Base-by-base conservation (phyloP, 1,284 basidiomycete species). In the Amylostereum areolatum region DNA sequence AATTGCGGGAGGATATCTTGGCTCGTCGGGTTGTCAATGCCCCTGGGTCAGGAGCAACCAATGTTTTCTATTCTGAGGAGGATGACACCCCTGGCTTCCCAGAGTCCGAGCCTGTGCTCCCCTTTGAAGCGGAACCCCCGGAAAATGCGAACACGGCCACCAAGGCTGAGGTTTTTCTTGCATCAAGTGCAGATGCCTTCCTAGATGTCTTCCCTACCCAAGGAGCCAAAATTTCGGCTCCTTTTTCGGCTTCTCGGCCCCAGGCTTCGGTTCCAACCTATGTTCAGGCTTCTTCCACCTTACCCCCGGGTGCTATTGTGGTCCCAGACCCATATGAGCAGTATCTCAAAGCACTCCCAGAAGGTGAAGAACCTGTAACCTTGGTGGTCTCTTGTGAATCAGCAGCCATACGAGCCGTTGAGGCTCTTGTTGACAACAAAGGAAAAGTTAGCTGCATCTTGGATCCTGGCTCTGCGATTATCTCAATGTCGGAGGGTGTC, bases 381-480 rank as follows among this genome's bases (percentile, higher is more conserved):
- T 6, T 40, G 8, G 39, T 6, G 6, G 18, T 40, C n/a, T 7
- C 8, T 7, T 12, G 6, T 5, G 18, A 40, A 25, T 40, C 39
- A 6, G 5, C 7, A 7, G 43, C 52, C 1, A 47, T 57, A n/a
- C 52, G 51, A 12, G 37, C 52, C 12, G 48, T 59, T 30, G 27
- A 50, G 49, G n/a, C 46, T 6, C 11, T 46, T 1, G 45, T 57
- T 31, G 52, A 49, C 35, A 47, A 47, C 39, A 34, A 45, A 35
- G 25, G 28, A 11, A 8, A 57, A 4, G 52, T 61, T 6, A 55
- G 62, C 18, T 52, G 49, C 27, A 56, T 65, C 12, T 29, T 61
- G 10, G 63, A 65, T 49, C 50, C 50, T 8, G 62, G 63, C 5
- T 61, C 52, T 1, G 46, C 57, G 27, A 59, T 65, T 30, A 47